Evolutionary conservation across 2,329 filamentous ascomycete species (phyloP), one percentile per base, ranked within the genome.

Genomic region (Colletotrichum somersetense): DNA sequence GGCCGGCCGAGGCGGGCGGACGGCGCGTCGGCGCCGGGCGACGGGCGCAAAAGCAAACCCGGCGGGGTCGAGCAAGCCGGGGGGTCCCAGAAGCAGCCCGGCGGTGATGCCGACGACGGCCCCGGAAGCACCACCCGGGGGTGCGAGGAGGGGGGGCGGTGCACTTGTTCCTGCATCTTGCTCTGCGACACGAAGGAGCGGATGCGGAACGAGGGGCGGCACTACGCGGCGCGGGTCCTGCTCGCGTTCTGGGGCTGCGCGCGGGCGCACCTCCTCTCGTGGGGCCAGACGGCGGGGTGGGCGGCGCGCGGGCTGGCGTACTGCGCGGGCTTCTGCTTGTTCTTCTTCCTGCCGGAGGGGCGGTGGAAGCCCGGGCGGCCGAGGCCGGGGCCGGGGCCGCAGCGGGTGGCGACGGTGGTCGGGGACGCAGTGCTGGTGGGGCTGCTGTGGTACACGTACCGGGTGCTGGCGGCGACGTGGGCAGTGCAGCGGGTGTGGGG

Each of bases 401-500:
- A 66, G 67, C 52, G 40, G 26, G 16, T 40, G 20, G 62, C 67
- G 7, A 35, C 65, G 4, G 53, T 59, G 26, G 14, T 66, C 11
- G 48, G 59, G 44, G 67, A 64, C 42, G 12, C 23, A 40, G 3
- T 48, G 11, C 2, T 35, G 30, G 2, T 46, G 12, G 33, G 18
- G 16, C 20, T 62, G 44, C 12, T 66, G 38, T 53, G 30, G 18
- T 20, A n/a, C 26, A 16, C 35, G 30, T 62, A 33, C 62, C 55
- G 44, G 38, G 48, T 30, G 44, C 23, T 67, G 48, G 33, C 26
- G 38, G 56, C 57, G 57, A 33, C 53, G 33, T 18, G 35, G 52
- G 64, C 65, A 5, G 52, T 44, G 33, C 48, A 38, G 58, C 16
- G 18, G 16, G n/a, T 71, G 10, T 71, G 58, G 48, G 68, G 50